Percentiles rank a stretch among this genome's conserved stretches.
Conservation (phyloP, 2,329 filamentous ascomycete genomes). For the Fusarium torreyae region DNA sequence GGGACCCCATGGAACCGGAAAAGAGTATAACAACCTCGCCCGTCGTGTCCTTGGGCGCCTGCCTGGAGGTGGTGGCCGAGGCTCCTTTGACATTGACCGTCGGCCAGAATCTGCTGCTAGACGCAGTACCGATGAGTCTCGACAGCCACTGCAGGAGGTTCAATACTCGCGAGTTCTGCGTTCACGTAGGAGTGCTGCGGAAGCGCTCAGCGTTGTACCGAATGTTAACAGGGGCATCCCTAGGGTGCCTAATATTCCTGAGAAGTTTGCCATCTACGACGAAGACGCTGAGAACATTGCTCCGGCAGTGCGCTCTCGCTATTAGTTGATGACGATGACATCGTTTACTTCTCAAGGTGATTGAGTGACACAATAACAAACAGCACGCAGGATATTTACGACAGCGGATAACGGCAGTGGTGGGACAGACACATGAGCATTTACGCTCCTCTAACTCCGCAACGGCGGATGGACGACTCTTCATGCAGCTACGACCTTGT, state of each 20-base stretch:
- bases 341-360: constrained; percentile 4
- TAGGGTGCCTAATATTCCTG: constrained; percentile 61
- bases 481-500: constrained; percentile 43
- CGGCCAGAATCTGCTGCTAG: constrained; percentile 33
- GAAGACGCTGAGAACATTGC: constrained; percentile 55
- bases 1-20: constrained; percentile 39
- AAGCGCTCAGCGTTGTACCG: constrained; percentile 59
- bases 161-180: constrained; percentile 48
- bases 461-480: constrained; percentile 33
- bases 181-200: constrained; percentile 43
- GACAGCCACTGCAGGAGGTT: constrained; percentile 39
- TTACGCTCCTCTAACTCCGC: constrained; percentile 11
- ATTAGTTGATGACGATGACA: constrained; percentile 33
- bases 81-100: constrained; percentile 39
- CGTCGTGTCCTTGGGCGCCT: constrained; percentile 48
- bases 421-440: constrained; percentile 23
- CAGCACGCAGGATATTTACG: constrained; percentile 23
- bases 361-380: constrained; percentile 25
- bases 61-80: constrained; percentile 39
- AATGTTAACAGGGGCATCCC: constrained; percentile 65
- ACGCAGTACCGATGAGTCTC: constrained; percentile 37
- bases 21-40: constrained; percentile 47
- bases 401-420: constrained; percentile 32
- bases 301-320: constrained; percentile 52
- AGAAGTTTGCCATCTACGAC: constrained; percentile 56